Percentiles rank a stretch among this genome's conserved stretches.
These are phyloP conservation scores for Solanum aculeatissimum DNA, from an alignment of 305 asterid species.

Conservation along the genomic window DNA sequence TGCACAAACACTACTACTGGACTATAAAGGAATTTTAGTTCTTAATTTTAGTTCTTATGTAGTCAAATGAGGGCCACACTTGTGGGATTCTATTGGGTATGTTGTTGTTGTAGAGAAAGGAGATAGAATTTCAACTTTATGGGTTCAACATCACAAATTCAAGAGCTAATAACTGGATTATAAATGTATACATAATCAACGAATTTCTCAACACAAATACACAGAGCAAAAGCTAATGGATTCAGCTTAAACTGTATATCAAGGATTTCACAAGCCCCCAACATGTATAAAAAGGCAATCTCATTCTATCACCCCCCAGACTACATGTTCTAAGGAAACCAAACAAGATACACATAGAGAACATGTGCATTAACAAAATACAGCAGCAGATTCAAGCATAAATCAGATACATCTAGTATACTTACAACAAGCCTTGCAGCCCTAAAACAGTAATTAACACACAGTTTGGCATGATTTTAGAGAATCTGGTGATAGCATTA, in stretches of 20 bases:
- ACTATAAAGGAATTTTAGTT: neutral
- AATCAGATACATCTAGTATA: neutral
- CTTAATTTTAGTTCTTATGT: no score
- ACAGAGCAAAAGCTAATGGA: neutral
- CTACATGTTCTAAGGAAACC: neutral
- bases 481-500: neutral
- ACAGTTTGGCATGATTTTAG: neutral
- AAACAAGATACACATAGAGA: neutral
- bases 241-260: neutral
- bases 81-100: no score
- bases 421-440: neutral
- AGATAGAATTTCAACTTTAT: neutral
- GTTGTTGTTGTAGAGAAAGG: neutral
- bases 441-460: neutral
- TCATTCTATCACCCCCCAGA: neutral
- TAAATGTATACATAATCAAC: neutral
- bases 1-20: neutral
- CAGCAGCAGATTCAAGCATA: neutral
- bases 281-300: neutral
- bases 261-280: neutral
- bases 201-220: neutral
- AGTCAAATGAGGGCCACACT: no score
- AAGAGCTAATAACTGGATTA: neutral
- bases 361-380: neutral
- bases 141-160: neutral